Conservation (phyloP, 73 alveolate species). For the Halteria grandinella region DNA sequence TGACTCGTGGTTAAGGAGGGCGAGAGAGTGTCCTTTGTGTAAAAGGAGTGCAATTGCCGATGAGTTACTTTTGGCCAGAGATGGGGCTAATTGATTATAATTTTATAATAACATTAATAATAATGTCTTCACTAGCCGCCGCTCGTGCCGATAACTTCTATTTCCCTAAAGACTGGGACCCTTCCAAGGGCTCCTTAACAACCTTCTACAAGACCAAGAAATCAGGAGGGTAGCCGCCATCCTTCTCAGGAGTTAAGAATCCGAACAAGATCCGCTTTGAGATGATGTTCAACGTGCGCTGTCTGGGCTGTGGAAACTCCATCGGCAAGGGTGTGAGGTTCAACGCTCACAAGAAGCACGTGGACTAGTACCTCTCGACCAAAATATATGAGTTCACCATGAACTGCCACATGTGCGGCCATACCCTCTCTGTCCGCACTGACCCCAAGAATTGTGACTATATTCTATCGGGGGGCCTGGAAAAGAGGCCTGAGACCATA, state of each 20-base stretch:
- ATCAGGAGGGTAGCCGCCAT: background rate
- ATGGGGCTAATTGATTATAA: background rate
- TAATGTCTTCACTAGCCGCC: constrained; percentile 50
- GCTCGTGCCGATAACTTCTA: constrained; percentile 66
- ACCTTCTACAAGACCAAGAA: background rate
- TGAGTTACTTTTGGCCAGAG: too few relatives aligned
- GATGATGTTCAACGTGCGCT: constrained; percentile 62
- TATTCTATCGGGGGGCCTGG: background rate
- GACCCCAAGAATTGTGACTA: constrained; percentile 65
- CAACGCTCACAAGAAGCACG: constrained; percentile 59
- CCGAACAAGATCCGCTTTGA: too few relatives aligned
- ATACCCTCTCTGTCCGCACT: constrained; percentile 43
- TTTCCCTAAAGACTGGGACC: constrained; percentile 54
- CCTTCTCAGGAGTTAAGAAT: too few relatives aligned
- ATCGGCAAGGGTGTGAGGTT: constrained; percentile 70
- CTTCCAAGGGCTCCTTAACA: constrained; percentile 34
- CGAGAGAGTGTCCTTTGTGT: too few relatives aligned
- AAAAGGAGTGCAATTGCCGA: too few relatives aligned
- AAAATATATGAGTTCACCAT: constrained; percentile 56
- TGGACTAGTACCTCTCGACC: constrained; percentile 64
- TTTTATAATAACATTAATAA: background rate
- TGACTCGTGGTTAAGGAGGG: too few relatives aligned
- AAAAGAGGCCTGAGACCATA: background rate
- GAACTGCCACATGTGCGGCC: constrained; percentile 60
- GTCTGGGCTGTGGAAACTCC: constrained; percentile 40